A percentile compares a stretch with the other conserved stretches of the same genome.
These are phyloP conservation scores for Colletotrichum spaethianum DNA, from an alignment of 2,329 filamentous ascomycete genomes.

Conservation along the genomic window DNA sequence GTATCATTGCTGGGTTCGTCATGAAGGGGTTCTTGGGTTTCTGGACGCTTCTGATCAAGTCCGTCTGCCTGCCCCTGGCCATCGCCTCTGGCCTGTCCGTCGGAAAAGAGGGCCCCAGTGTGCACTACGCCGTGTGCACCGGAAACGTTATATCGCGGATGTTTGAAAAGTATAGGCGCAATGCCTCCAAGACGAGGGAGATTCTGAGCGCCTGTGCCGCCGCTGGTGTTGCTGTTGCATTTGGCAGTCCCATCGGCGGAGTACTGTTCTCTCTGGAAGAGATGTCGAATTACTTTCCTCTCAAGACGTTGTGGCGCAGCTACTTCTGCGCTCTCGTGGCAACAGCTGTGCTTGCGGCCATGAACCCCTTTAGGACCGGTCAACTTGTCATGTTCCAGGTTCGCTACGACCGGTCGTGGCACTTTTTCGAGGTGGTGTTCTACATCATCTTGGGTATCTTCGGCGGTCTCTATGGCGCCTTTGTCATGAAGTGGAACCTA, in stretches of 20 bases:
- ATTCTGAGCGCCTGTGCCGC: constrained; percentile 95
- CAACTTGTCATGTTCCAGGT: constrained; percentile 99
- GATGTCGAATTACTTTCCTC: constrained; percentile 95
- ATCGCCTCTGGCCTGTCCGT: constrained; percentile 96
- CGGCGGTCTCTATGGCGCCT: constrained; percentile 93
- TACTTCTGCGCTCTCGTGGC: constrained; percentile 98
- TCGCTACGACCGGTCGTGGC: constrained; percentile 94
- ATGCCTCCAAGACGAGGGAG: constrained; percentile 94
- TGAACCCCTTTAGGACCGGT: constrained; percentile 98
- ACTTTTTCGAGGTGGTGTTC: constrained; percentile 96
- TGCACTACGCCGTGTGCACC: constrained; percentile 98
- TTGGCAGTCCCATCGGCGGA: constrained; percentile 96
- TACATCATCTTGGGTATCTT: constrained; percentile 93
- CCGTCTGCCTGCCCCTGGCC: constrained; percentile 87
- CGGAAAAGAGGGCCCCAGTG: constrained; percentile 96
- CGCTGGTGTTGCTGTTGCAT: constrained; percentile 95
- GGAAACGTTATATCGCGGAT: constrained; percentile 95
- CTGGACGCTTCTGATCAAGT: constrained; percentile 95
- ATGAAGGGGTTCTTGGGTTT: constrained; percentile 98
- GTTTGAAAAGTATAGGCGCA: constrained; percentile 92
- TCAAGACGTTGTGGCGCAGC: constrained; percentile 98
- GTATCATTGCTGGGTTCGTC: constrained; percentile 97
- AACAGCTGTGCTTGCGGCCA: constrained; percentile 90
- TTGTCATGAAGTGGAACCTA: constrained; percentile 98
- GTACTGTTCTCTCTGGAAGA: constrained; percentile 98